Conservation (phyloP, 139 green algal species). For the Desmodesmus armatus region DNA sequence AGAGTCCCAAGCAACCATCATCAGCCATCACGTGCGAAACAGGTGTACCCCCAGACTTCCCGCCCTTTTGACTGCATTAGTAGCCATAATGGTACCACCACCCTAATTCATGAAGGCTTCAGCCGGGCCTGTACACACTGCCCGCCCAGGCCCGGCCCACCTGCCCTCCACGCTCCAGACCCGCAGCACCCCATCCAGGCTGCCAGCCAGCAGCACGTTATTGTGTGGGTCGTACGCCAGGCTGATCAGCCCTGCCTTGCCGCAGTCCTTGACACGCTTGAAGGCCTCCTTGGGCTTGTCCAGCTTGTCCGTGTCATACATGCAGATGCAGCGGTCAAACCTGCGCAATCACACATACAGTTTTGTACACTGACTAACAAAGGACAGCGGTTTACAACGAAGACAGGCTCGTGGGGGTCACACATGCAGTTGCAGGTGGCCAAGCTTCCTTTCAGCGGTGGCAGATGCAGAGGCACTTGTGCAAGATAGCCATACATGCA, state of each 20-base stretch:
- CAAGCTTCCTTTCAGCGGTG: no score
- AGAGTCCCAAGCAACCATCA: neutral
- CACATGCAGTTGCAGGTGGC: no score
- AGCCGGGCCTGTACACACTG: neutral
- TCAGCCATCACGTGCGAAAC: neutral
- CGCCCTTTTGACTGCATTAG: no score
- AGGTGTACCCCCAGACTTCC: no score
- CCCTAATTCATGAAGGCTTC: neutral
- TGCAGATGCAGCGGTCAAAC: conserved; percentile 74
- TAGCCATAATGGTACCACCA: no score
- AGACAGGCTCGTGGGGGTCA: no score
- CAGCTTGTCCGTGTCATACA: conserved; percentile 79
- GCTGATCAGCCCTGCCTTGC: conserved; percentile 64
- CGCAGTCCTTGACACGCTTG: conserved; percentile 66
- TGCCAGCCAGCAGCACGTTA: conserved; percentile 72
- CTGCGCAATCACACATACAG: no score
- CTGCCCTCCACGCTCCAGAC: conserved; percentile 80
- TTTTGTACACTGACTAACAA: no score
- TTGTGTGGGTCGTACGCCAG: conserved; percentile 66
- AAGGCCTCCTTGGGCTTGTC: conserved; percentile 69
- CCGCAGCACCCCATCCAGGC: conserved; percentile 56
- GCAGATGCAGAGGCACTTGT: no score
- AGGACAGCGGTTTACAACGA: no score
- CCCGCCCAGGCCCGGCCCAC: conserved; percentile 24
- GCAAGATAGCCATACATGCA: no score